A percentile compares a stretch with the other conserved stretches of the same genome.
Evolutionary conservation across 768 basidiomycete species (phyloP).

Genomic region (Pleurotus ostreatus): DNA sequence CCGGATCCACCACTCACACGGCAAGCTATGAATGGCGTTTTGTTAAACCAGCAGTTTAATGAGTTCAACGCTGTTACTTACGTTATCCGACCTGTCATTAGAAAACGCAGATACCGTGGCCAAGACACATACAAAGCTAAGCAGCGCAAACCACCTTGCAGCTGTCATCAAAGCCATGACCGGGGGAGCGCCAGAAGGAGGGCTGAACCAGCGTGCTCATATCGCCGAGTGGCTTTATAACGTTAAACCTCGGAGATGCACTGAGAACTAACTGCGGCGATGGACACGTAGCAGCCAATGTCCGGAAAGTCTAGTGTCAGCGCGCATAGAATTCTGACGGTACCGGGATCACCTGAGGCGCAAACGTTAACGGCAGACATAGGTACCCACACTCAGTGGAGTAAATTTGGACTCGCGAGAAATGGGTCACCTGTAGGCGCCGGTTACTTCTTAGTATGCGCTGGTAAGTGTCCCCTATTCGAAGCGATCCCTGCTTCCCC

Average conservation of each 20-base stretch:
- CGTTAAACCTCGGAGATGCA: background rate
- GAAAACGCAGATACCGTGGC: constrained; percentile 26
- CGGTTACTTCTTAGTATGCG: constrained; percentile 6
- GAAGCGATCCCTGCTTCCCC: constrained; percentile 1
- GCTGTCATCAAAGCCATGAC: constrained; percentile 12
- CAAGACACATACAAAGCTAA: constrained; percentile 13
- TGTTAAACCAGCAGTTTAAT: background rate
- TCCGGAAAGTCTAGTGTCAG: background rate
- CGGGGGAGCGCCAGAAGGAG: background rate
- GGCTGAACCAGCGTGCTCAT: background rate
- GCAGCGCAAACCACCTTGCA: constrained; percentile 8
- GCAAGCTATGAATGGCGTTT: constrained; percentile 24
- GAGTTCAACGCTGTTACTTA: constrained; percentile 15
- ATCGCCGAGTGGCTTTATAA: constrained; percentile 1
- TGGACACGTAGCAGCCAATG: constrained; percentile 13
- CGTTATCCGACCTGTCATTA: constrained; percentile 32
- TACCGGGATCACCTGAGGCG: background rate
- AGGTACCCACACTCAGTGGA: background rate
- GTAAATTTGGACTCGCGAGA: background rate
- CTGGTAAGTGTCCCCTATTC: constrained; percentile 1
- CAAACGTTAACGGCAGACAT: background rate
- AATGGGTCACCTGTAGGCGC: background rate
- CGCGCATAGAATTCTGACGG: constrained; percentile 4
- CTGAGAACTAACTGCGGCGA: constrained; percentile 7
- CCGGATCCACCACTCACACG: constrained; percentile 22